phyloP scores from a whole-genome alignment of 2,329 filamentous ascomycete species.

The Aureobasidium subglaciale region DNA sequence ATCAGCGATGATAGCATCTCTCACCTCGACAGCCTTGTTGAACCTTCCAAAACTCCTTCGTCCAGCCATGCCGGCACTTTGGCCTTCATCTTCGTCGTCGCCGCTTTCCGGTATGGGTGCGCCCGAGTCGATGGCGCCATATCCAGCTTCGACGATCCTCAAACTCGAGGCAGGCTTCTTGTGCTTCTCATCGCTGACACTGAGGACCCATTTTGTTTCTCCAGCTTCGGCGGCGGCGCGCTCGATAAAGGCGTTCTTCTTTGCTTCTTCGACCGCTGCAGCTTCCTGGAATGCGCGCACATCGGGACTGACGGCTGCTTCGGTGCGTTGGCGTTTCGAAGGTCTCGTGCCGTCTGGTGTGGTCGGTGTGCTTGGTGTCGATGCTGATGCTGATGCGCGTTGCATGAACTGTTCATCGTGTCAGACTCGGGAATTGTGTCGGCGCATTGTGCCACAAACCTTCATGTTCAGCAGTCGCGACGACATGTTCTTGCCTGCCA shows the following conservation, averaged over 20 bases:
- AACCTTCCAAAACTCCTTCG: conserved; percentile 47
- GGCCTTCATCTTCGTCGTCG: conserved; percentile 26
- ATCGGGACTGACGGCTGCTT: conserved; percentile 37
- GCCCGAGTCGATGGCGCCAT: conserved; percentile 42
- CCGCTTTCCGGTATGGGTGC: conserved; percentile 17
- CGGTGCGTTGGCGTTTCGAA: conserved; percentile 4
- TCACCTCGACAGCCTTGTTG: conserved; percentile 31
- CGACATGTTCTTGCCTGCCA: conserved; percentile 15
- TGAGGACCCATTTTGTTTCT: conserved; percentile 71
- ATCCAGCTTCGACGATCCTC: conserved; percentile 55
- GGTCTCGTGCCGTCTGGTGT: conserved; percentile 3
- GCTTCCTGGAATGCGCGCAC: conserved; percentile 56
- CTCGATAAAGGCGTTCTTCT: conserved; percentile 47
- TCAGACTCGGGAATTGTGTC: too few relatives aligned
- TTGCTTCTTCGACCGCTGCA: conserved; percentile 59
- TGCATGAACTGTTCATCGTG: conserved; percentile 13
- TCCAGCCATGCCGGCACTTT: conserved; percentile 30
- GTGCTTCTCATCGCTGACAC: conserved; percentile 41
- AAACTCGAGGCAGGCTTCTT: conserved; percentile 34
- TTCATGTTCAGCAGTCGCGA: conserved; percentile 15
- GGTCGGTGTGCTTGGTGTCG: not conserved
- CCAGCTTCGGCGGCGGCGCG: conserved; percentile 55
- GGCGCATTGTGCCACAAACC: not conserved
- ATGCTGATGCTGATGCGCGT: conserved; percentile 14
- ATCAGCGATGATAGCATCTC: too few relatives aligned